Conservation (phyloP, 2,329 filamentous ascomycete genomes). For the Fusarium liriodendri region DNA sequence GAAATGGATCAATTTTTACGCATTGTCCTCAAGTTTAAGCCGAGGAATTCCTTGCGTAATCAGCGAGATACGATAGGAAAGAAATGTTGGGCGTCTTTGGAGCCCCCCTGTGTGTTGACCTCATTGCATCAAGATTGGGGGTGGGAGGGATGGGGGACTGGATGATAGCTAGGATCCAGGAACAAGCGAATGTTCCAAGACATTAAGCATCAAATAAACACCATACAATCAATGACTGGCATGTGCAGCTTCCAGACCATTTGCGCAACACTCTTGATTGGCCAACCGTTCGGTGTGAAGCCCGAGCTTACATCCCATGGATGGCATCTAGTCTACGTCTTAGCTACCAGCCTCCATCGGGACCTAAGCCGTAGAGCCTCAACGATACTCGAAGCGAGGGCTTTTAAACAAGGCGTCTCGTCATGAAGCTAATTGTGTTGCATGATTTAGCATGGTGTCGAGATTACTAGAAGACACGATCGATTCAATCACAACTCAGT, state of each 20-base stretch:
- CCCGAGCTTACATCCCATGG: not conserved
- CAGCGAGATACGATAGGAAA: slow-evolving; percentile 8
- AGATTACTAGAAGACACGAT: not conserved
- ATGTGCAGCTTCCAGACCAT: not conserved
- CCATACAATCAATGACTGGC: not conserved
- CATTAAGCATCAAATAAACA: slow-evolving; percentile 2
- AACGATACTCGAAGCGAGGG: not conserved
- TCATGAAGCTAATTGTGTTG: not conserved
- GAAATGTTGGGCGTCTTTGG: not conserved
- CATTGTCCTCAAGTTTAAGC: slow-evolving; percentile 10
- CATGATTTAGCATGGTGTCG: not conserved
- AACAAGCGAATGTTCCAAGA: not conserved
- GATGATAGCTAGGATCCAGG: not conserved
- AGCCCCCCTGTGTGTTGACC: not conserved
- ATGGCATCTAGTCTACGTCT: slow-evolving; percentile 3
- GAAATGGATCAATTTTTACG: slow-evolving; percentile 11
- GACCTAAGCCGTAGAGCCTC: not conserved
- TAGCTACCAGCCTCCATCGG: not conserved
- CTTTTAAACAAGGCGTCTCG: not conserved
- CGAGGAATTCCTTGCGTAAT: slow-evolving; percentile 26
- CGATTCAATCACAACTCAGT: not conserved
- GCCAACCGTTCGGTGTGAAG: slow-evolving; percentile 11
- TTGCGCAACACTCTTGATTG: not conserved
- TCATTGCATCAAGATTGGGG: not conserved
- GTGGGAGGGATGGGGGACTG: not conserved